Evolutionary conservation across 495 filamentous ascomycete species (phyloP), one percentile per base, ranked within the genome.

Genomic region (Aspergillus conjunctus): DNA sequence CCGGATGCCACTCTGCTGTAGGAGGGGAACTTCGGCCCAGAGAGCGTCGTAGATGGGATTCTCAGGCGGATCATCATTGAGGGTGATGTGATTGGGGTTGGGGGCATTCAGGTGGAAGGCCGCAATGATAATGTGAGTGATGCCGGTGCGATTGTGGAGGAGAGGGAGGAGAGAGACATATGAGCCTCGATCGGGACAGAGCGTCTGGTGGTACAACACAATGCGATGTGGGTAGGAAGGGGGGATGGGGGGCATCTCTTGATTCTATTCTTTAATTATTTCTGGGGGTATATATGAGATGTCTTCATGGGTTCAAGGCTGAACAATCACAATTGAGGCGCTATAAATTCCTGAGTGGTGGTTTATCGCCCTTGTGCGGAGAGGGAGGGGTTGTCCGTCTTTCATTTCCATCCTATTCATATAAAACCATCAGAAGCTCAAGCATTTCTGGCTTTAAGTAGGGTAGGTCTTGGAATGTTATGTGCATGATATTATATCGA

Each of bases 91-190:
- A 14, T 74, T 75, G 30, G 83, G 73, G 0, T 79, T 68, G 50
- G 58, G 51, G 32, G 82, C 81, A 67, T 93, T 92, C 69, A 94
- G 75, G 69, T 94, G 91, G 54, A 95, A 85, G 3, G 91, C 90
- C 8, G 90, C 91, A 46, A 95, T 67, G 58, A 91, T 91, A 34
- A 92, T 64, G 67, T 94, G 91, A 0, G 90, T 92, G 53, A 88
- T 73, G n/a, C 85, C 74, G 2, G 82, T 80, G 46, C 76, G 69
- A 59, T 84, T 69, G 26, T 77, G 80, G 59, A 92, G 64, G 39
- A 95, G 83, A 0, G 89, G 89, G 2, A 91, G 81, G 61, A 92
- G 77, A 30, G 88, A 88, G 65, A 91, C 86, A 61, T 82, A 83
- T 18, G 80, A 75, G 60, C 81, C 84, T 26, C 68, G 63, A 32